Base-by-base conservation (phyloP, 2,329 filamentous ascomycete genomes). In the Bretziella fagacearum region DNA sequence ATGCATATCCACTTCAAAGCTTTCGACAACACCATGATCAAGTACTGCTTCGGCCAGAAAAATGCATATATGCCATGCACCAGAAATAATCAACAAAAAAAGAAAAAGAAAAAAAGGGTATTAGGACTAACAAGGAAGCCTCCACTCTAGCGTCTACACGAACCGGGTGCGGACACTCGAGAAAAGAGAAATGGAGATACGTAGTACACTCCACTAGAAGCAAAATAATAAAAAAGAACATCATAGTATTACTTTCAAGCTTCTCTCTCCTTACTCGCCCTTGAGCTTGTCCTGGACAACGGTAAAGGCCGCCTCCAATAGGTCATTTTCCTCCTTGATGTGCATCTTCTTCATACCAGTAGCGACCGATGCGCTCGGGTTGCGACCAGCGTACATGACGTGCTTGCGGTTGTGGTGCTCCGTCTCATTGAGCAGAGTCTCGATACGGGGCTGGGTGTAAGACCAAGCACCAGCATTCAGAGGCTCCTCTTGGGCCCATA, bases 401-500 rank as follows among this genome's bases (percentile, higher is more conserved):
- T 93, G 84, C 68, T 93, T 87, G 60, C 83, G 79, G 66, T 93
- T 79, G 69, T 96, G 89, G 67, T 93, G 72, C 67, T 93, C 67
- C 0, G 91, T 96, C 62, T 93, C 65, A 69, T 96, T 95, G 55
- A 98, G 73, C 54, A 98, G 68, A 6, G 89, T 98, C 76, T 98
- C 91, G 54, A 98, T 86, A 60, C 91, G 81, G 26, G 91, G 91
- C 68, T 98, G 91, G n/a, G 81, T 84, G 67, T 91, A 96, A 61
- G 78, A 86, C 91, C 91, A 98, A 40, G 84, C 84, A 63, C 91
- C 91, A 6, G 91, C 91, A 62, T 98, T 98, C 51, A 98, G 76
- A 26, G 91, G 91, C 70, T 98, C 91, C 64, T 98, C 91, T 67
- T 98, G 91, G 56, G 77, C 80, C 87, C 87, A 98, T 53, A 98